phyloP scores from a whole-genome alignment of 2,329 filamentous ascomycete species.

The Sclerotiophoma versabilis region DNA sequence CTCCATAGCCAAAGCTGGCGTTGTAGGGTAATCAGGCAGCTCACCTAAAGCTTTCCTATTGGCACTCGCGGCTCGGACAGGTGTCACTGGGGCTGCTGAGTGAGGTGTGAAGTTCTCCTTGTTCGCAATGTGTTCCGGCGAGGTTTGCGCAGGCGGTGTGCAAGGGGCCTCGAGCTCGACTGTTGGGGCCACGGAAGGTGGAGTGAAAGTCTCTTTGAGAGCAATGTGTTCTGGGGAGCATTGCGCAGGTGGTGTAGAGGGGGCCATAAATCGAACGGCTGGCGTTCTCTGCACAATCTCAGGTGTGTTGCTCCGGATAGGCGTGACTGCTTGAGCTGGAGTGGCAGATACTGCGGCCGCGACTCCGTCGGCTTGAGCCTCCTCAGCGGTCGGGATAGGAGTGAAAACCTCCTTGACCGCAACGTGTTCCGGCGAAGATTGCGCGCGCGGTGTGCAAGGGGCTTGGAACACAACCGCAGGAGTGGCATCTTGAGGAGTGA shows the following conservation, averaged over 20 bases:
- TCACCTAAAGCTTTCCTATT: slow-evolving; percentile 17
- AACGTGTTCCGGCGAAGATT: slow-evolving; percentile 13
- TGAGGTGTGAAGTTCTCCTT: slow-evolving; percentile 16
- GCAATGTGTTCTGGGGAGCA: slow-evolving; percentile 16
- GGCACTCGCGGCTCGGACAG: slow-evolving; percentile 16
- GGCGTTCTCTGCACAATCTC: slow-evolving; percentile 12
- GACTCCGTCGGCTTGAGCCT: background rate
- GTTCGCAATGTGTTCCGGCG: slow-evolving; percentile 16
- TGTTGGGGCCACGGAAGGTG: background rate
- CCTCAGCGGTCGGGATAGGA: background rate
- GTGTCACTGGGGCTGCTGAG: slow-evolving; percentile 11
- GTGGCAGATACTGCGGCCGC: background rate
- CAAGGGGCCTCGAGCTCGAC: slow-evolving; percentile 12
- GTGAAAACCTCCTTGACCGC: slow-evolving; percentile 12
- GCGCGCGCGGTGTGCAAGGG: slow-evolving; percentile 8
- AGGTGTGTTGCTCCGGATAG: slow-evolving; percentile 8
- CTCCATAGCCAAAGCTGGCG: slow-evolving; percentile 33
- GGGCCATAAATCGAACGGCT: slow-evolving; percentile 11
- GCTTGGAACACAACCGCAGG: slow-evolving; percentile 4
- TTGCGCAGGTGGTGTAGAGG: slow-evolving; percentile 9
- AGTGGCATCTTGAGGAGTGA: slow-evolving; percentile 1
- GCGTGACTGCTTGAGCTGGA: slow-evolving; percentile 1
- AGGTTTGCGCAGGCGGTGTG: slow-evolving; percentile 13
- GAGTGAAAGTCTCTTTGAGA: slow-evolving; percentile 11
- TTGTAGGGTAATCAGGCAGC: slow-evolving; percentile 29